Base-by-base conservation (phyloP, 2,329 filamentous ascomycete genomes). In the Penicillium hordei region DNA sequence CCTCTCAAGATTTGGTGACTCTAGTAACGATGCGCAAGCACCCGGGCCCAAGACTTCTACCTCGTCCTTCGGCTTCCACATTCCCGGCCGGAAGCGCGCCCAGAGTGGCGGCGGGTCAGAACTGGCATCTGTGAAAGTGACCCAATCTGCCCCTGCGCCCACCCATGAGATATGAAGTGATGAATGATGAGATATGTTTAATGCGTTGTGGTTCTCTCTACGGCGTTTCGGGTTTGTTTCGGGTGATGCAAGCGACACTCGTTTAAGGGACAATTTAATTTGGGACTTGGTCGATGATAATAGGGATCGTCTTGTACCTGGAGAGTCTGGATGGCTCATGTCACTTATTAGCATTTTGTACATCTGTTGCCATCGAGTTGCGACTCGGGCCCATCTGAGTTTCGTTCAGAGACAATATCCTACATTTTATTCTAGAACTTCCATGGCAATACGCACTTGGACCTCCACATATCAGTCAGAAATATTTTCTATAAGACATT, bases 101-200 rank as follows among this genome's bases (percentile, higher is more conserved):
- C 86, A 87, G 68, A 88, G 84, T 66, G 88, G 87, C 12, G 86
- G 86, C 66, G 88, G 88, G 31, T 81, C 89, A 60, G 89, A 95
- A 75, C 75, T 95, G 54, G 84, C 86, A 44, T 81, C 79, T 42
- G 89, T 93, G 68, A 80, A 84, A 33, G 31, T 45, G 23, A 58
- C 65, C 15, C 53, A 66, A 7, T 48, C 55, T 17, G 43, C 59
- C 31, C 46, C 53, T 43, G 57, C 58, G n/a, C 34, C 55, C 5
- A 9, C 56, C 8, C 59, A 65, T 21, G 65, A 67, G 38, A 51
- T 63, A 55, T 64, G 63, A 69, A 58, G 10, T 48, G 39, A 58
- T 59, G 59, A 62, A n/a, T 58, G 43, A 64, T 52, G 54, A 58
- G 40, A 25, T 58, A 52, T 42, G 34, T 48, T 44, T 52, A 21